phyloP scores from a whole-genome alignment of 495 filamentous ascomycete genomes.

The Saxophila tyrrhenica region DNA sequence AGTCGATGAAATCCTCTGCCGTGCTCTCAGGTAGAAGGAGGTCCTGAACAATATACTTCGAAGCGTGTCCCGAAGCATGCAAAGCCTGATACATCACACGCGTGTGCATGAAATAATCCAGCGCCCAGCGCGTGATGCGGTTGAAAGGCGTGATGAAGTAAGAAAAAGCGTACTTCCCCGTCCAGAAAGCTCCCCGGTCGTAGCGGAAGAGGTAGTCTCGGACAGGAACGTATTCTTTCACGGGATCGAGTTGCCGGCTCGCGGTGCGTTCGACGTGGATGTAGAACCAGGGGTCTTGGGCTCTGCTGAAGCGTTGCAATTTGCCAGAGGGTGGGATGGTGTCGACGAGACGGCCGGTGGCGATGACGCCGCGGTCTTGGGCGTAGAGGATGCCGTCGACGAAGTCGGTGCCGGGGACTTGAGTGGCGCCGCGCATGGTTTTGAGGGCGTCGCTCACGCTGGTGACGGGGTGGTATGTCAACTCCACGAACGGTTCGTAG shows the following conservation, averaged over 20 bases:
- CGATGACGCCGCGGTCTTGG: slow-evolving; percentile 38
- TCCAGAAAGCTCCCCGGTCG: slow-evolving; percentile 51
- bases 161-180: slow-evolving; percentile 41
- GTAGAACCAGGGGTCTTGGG: slow-evolving; percentile 26
- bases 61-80: slow-evolving; percentile 43
- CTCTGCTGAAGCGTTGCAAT: slow-evolving; percentile 21
- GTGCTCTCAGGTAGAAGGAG: slow-evolving; percentile 43
- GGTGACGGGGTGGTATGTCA: slow-evolving; percentile 40
- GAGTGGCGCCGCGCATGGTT: slow-evolving; percentile 32
- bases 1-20: slow-evolving; percentile 41
- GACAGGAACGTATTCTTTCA: slow-evolving; percentile 39
- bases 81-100: slow-evolving; percentile 52
- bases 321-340: slow-evolving; percentile 24
- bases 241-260: slow-evolving; percentile 11
- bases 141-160: slow-evolving; percentile 47
- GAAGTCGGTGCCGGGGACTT: slow-evolving; percentile 21
- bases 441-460: slow-evolving; percentile 22
- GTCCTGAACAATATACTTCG: slow-evolving; percentile 47
- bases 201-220: slow-evolving; percentile 50
- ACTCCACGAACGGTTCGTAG: slow-evolving; percentile 43
- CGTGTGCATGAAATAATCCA: slow-evolving; percentile 55
- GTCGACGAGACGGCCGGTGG: slow-evolving; percentile 40
- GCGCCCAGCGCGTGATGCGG: slow-evolving; percentile 42
- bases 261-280: slow-evolving; percentile 16
- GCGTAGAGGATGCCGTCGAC: slow-evolving; percentile 40